phyloP scores from a whole-genome alignment of 495 filamentous ascomycete species.

The Aspergillus kassunensis region DNA sequence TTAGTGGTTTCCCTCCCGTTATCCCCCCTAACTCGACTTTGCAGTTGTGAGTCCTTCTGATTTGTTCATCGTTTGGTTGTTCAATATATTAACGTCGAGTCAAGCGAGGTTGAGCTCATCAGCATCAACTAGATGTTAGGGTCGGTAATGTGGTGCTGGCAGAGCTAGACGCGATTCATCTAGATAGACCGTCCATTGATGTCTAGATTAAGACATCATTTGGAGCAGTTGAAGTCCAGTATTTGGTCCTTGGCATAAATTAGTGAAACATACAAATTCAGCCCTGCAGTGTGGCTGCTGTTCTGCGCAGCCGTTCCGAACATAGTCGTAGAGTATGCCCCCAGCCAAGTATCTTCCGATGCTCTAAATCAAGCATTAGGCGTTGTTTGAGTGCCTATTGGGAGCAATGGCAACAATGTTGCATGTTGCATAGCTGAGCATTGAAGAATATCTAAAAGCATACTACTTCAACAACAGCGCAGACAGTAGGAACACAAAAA shows the following conservation, averaged over 20 bases:
- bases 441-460: no score
- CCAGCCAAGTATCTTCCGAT: neutral
- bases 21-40: conserved; percentile 48
- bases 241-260: neutral
- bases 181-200: neutral
- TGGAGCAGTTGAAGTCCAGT: neutral
- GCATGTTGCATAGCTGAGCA: no score
- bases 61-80: conserved; percentile 4
- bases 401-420: no score
- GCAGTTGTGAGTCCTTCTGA: conserved; percentile 46
- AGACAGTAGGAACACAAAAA: no score
- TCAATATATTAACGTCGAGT: neutral
- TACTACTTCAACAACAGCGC: no score
- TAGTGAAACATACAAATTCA: neutral
- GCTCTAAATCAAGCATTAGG: neutral
- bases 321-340: neutral
- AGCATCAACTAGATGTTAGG: conserved; percentile 27
- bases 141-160: neutral
- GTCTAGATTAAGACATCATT: neutral
- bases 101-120: conserved; percentile 41
- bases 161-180: neutral
- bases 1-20: conserved; percentile 62
- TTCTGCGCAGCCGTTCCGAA: neutral
- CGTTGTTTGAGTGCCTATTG: no score
- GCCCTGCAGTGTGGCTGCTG: neutral